phyloP scores from a whole-genome alignment of 169 alveolate species.

The Plasmodium gallinaceum region DNA sequence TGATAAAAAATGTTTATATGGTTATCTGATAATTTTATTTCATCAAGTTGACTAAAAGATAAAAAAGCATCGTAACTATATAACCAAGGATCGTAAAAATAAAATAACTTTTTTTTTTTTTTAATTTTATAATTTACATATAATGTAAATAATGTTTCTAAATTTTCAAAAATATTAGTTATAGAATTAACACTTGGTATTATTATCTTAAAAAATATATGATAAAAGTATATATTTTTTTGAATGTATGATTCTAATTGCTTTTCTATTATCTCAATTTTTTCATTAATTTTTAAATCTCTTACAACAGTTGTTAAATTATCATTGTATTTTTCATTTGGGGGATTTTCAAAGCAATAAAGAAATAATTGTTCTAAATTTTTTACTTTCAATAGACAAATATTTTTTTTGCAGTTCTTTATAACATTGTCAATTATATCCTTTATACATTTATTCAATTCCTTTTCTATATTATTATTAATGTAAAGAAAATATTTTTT shows the following conservation, averaged over 20 bases:
- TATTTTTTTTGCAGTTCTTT: conserved; percentile 16
- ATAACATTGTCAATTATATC: conserved; percentile 12
- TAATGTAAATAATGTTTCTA: conserved; percentile 43
- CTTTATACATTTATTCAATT: conserved; percentile 7
- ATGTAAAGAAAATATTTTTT: neutral
- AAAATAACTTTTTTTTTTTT: conserved; percentile 36
- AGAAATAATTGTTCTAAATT: conserved; percentile 32
- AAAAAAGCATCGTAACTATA: conserved; percentile 38
- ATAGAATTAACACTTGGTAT: conserved; percentile 28
- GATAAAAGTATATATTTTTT: conserved; percentile 30
- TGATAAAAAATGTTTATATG: neutral
- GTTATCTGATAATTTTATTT: neutral
- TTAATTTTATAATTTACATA: conserved; percentile 47
- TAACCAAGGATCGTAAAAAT: conserved; percentile 57
- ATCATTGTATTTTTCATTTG: neutral
- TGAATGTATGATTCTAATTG: conserved; percentile 21
- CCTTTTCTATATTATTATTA: neutral
- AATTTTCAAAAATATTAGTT: conserved; percentile 28
- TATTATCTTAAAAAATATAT: conserved; percentile 24
- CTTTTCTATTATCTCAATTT: conserved; percentile 25
- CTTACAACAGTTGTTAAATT: conserved; percentile 12
- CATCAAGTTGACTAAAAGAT: conserved; percentile 27
- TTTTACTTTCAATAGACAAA: conserved; percentile 26
- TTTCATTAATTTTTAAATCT: conserved; percentile 22
- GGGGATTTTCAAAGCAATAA: neutral